These are phyloP conservation scores for Verticillium albo-atrum DNA, from an alignment of 2,329 filamentous ascomycete genomes.

Conservation along the genomic window DNA sequence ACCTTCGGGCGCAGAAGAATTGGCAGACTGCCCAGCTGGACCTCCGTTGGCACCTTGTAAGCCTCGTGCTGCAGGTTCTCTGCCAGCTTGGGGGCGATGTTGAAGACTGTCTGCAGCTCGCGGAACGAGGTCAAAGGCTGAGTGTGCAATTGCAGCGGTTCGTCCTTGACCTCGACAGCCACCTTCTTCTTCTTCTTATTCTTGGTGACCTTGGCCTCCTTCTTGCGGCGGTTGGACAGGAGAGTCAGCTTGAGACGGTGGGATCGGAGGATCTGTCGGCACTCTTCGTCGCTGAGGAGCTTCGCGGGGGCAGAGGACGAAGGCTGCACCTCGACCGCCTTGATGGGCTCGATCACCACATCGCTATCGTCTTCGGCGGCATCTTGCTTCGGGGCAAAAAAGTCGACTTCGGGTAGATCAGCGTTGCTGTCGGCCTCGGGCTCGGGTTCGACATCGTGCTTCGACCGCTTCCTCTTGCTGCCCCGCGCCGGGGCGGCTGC, in stretches of 20 bases:
- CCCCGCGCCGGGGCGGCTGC: conserved; percentile 23
- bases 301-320: conserved; percentile 18
- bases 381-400: conserved; percentile 49
- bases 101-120: conserved; percentile 66
- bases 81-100: conserved; percentile 67
- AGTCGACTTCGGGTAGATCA: conserved; percentile 48
- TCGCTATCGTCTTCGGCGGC: conserved; percentile 5
- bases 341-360: conserved; percentile 17
- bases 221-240: conserved; percentile 48
- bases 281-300: conserved; percentile 62
- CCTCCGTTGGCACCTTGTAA: conserved; percentile 85
- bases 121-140: conserved; percentile 75
- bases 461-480: conserved; percentile 53
- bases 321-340: conserved; percentile 17
- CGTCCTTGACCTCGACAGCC: conserved; percentile 41
- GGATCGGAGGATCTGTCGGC: conserved; percentile 67
- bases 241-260: conserved; percentile 84
- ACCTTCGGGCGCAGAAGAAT: conserved; percentile 60
- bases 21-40: conserved; percentile 83
- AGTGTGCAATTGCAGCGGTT: conserved; percentile 64
- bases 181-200: conserved; percentile 45
- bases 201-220: conserved; percentile 42
- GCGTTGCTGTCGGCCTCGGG: conserved; percentile 24
- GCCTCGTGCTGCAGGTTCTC: conserved; percentile 81
- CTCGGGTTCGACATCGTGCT: conserved; percentile 10